phyloP scores from a whole-genome alignment of 2,329 filamentous ascomycete species.

The Trichoderma sp. region DNA sequence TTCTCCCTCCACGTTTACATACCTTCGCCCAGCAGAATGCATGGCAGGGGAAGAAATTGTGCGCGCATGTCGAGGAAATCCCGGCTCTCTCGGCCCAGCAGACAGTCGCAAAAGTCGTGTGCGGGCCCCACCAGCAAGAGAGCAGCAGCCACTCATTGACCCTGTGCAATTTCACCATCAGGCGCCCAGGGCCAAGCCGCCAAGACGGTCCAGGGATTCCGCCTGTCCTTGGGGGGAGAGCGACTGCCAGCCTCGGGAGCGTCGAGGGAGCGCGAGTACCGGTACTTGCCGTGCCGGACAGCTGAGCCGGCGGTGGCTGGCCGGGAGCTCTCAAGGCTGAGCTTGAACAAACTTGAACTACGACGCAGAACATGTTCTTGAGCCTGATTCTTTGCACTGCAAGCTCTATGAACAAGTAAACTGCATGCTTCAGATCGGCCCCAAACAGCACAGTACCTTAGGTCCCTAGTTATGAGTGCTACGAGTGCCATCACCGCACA shows the following conservation, averaged over 20 bases:
- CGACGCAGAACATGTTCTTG: no score
- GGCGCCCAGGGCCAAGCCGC: slow-evolving; percentile 25
- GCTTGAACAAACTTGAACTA: no score
- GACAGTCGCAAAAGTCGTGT: neutral
- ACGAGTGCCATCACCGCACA: no score
- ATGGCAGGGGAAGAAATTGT: neutral
- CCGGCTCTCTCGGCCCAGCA: slow-evolving; percentile 20
- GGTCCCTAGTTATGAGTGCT: neutral
- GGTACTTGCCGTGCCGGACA: slow-evolving; percentile 20
- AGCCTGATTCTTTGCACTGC: neutral
- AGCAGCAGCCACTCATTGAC: slow-evolving; percentile 26
- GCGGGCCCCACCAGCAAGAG: slow-evolving; percentile 16
- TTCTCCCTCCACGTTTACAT: neutral
- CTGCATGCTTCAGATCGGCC: no score
- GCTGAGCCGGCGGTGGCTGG: slow-evolving; percentile 28
- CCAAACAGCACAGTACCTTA: neutral
- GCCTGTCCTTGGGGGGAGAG: slow-evolving; percentile 2
- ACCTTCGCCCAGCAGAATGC: neutral
- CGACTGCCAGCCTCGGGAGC: slow-evolving; percentile 8
- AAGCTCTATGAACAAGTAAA: neutral
- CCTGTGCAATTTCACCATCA: slow-evolving; percentile 29
- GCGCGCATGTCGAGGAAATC: slow-evolving; percentile 14
- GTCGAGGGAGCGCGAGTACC: neutral
- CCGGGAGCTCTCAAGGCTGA: slow-evolving; percentile 15
- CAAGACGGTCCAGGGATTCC: slow-evolving; percentile 29